phyloP scores from a whole-genome alignment of 345 rosid genomes.

The Camelina laxa region DNA sequence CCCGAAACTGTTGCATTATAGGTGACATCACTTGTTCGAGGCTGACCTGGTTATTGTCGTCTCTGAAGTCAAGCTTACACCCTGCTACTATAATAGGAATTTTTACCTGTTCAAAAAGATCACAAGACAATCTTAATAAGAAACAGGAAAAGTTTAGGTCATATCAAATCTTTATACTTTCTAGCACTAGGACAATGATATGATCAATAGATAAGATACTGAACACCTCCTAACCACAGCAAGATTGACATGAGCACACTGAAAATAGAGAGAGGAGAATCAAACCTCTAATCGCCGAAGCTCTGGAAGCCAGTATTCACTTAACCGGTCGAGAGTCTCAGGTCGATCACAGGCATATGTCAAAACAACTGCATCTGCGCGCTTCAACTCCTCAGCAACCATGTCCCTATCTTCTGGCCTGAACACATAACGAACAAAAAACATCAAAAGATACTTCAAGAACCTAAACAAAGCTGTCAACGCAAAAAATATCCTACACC shows the following conservation, averaged over 20 bases:
- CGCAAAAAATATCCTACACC: background rate
- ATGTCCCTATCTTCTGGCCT: slow-evolving; percentile 77
- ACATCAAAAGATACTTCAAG: slow-evolving; percentile 12
- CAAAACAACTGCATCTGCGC: slow-evolving; percentile 97
- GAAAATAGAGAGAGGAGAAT: slow-evolving; percentile 15
- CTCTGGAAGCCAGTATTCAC: slow-evolving; percentile 65
- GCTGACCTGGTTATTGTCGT: slow-evolving; percentile 77
- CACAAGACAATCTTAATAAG: slow-evolving; percentile 28
- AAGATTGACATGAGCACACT: slow-evolving; percentile 8
- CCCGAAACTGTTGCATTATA: slow-evolving; percentile 97
- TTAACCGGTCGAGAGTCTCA: slow-evolving; percentile 77
- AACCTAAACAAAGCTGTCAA: slow-evolving; percentile 20
- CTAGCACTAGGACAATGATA: background rate
- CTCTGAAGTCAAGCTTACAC: slow-evolving; percentile 94
- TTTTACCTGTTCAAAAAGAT: slow-evolving; percentile 62
- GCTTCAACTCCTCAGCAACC: slow-evolving; percentile 79
- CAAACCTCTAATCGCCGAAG: slow-evolving; percentile 43
- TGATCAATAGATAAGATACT: background rate
- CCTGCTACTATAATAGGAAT: slow-evolving; percentile 96
- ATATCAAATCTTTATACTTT: slow-evolving; percentile 6
- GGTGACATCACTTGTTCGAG: slow-evolving; percentile 94
- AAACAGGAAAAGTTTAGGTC: slow-evolving; percentile 1
- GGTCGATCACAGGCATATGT: slow-evolving; percentile 88
- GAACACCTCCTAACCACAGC: background rate
- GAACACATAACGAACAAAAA: slow-evolving; percentile 22